Conservation (phyloP, 169 alveolate species). For the Plasmodium sp. region DNA sequence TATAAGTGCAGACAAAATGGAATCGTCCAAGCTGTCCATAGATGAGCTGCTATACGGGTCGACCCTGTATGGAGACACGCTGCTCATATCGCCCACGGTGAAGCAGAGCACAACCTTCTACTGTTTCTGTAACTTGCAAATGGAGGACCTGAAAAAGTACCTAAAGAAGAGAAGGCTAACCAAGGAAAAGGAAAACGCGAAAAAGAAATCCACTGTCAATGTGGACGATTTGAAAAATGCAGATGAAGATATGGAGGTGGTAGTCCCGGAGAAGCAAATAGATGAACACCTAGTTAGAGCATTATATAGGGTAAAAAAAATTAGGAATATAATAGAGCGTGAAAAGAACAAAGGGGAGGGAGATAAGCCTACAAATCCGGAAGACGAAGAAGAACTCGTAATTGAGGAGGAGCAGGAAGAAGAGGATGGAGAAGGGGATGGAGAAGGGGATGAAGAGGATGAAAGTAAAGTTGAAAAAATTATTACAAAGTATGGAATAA, state of each 20-base stretch:
- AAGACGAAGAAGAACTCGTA: not conserved
- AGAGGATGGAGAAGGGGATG: not conserved
- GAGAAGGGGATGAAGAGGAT: not conserved
- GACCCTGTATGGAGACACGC: conserved; percentile 26
- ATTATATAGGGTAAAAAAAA: conserved; percentile 13
- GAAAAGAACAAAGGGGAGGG: not conserved
- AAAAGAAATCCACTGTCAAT: not conserved
- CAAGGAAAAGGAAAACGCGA: not conserved
- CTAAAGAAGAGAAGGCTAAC: not conserved
- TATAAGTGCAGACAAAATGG: not conserved
- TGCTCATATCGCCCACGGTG: conserved; percentile 37
- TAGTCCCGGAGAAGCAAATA: not conserved
- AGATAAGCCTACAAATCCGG: not conserved
- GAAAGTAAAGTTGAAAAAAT: not conserved
- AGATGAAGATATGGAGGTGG: not conserved
- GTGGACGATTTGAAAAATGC: not conserved
- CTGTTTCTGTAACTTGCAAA: conserved; percentile 43
- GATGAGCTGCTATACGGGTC: conserved; percentile 39
- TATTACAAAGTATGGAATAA: conserved; percentile 28
- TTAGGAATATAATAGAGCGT: not conserved
- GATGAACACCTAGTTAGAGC: conserved; percentile 4
- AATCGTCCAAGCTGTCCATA: not conserved
- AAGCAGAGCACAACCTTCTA: not conserved
- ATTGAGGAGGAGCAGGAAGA: not conserved
- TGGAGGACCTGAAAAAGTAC: not conserved